Base-by-base conservation (phyloP, 1,139 yeast species). In the Yamadazyma trypodendri region DNA sequence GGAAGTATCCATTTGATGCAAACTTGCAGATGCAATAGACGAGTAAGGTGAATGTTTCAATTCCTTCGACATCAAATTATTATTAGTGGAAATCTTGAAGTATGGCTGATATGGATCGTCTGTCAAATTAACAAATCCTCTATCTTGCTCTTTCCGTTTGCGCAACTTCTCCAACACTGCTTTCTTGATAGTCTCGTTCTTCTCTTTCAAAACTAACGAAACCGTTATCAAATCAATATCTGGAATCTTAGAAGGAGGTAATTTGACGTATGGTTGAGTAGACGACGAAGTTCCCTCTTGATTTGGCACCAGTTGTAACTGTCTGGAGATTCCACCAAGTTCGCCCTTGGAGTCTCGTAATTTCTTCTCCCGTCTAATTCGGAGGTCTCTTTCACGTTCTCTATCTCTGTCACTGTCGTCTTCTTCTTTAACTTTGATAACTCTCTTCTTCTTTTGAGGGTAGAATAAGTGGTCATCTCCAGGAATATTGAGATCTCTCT, bases 21-120 rank as follows among this genome's bases (percentile, higher is more conserved):
- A 76, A 20, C 85, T 79, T 1, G 90, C 77, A 0, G 90, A 79
- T 2, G 75, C 73, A 34, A 88, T 81, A 0, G 95, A 84, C 11
- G 95, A 83, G 54, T 84, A 86, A 1, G 95, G 92, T 2, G 86
- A 72, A 52, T 84, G 90, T 31, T 71, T 66, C 32, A 79, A 63
- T 44, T 82, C 86, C 40, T 77, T 60, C 25, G 50, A 47, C 24
- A 66, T 61, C 29, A 68, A 61, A 24, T 63, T 64, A 25, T 81
- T 78, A 41, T 78, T 71, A 10, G 72, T 65, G 13, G 82, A 72
- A 41, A 88, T 75, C 48, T 84, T 81, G 56, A 88, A 84, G 42
- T 75, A 81, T n/a, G 97, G 97, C 52, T 83, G 86, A 54, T 79
- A 79, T n/a, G 95, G 85, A 62, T 86, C 90, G 62, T 90, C 97